phyloP scores from a whole-genome alignment of 1,284 basidiomycete genomes.

The Flammula alnicola region DNA sequence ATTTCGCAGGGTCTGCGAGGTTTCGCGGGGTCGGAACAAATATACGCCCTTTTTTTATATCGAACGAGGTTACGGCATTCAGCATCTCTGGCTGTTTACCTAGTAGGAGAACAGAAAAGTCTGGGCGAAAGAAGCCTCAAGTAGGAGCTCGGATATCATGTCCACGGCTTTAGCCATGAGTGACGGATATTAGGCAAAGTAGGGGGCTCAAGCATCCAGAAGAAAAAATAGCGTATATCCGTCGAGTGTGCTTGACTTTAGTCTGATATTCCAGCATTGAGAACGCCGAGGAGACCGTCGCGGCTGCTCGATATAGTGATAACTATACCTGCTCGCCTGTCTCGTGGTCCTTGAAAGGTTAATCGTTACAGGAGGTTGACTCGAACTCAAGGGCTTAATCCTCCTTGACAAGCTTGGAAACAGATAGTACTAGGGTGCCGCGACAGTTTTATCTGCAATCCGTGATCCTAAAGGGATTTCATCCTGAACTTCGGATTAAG shows the following conservation, averaged over 20 bases:
- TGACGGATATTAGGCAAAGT: constrained; percentile 1
- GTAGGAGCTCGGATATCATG: too few relatives aligned
- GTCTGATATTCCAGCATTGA: background rate
- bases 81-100: background rate
- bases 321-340: background rate
- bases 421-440: background rate
- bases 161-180: background rate
- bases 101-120: background rate
- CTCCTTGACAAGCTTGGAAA: constrained; percentile 6
- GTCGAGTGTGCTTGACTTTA: background rate
- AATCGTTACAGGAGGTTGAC: constrained; percentile 7
- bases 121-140: background rate
- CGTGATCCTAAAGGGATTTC: constrained; percentile 5
- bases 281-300: constrained; percentile 7
- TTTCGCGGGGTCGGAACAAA: too few relatives aligned
- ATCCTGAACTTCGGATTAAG: constrained; percentile 8
- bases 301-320: constrained; percentile 1
- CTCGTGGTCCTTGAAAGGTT: background rate
- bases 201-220: background rate
- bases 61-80: background rate
- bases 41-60: background rate
- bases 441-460: constrained; percentile 8
- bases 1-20: too few relatives aligned
- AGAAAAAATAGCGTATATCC: background rate
- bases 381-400: constrained; percentile 10